Conservation (phyloP, 1,139 yeast species). For the Geotrichum carabidarum region DNA sequence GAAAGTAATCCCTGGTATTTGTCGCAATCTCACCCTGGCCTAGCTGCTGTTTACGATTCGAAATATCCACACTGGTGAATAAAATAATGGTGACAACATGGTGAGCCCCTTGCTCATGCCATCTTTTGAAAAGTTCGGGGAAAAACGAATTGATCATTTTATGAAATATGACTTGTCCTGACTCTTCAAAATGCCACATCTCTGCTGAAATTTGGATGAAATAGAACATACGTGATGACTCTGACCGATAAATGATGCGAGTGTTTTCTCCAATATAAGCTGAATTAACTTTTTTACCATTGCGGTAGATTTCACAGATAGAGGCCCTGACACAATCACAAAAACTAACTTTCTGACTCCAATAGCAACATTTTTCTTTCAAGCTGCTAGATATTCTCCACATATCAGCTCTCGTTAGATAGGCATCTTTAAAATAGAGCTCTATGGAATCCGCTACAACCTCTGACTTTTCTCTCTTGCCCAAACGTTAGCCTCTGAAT, state of each 20-base stretch:
- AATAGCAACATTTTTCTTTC: constrained; percentile 59
- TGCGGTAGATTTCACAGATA: constrained; percentile 61
- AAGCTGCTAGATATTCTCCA: constrained; percentile 72
- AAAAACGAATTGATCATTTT: constrained; percentile 84
- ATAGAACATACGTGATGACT: constrained; percentile 77
- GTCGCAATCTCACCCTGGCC: constrained; percentile 67
- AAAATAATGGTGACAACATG: constrained; percentile 88
- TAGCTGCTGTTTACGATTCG: constrained; percentile 29
- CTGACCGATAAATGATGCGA: constrained; percentile 79
- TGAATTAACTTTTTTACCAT: constrained; percentile 52
- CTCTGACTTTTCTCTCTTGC: constrained; percentile 36
- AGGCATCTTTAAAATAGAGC: constrained; percentile 71
- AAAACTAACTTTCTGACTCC: constrained; percentile 60
- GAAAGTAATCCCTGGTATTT: constrained; percentile 69
- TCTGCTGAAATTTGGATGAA: constrained; percentile 86
- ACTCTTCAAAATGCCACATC: constrained; percentile 98
- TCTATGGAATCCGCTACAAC: constrained; percentile 80
- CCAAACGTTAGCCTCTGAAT: neutral
- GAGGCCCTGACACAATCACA: constrained; percentile 59
- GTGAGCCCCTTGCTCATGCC: constrained; percentile 83
- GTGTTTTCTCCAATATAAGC: constrained; percentile 71
- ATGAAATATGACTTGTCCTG: constrained; percentile 90
- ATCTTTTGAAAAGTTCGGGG: constrained; percentile 81
- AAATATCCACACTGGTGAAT: constrained; percentile 73
- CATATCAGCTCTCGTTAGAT: constrained; percentile 87